Evolutionary conservation across 1,284 basidiomycete genomes (phyloP), one percentile per base, ranked within the genome.

Genomic region (Moesziomyces globuligerus): DNA sequence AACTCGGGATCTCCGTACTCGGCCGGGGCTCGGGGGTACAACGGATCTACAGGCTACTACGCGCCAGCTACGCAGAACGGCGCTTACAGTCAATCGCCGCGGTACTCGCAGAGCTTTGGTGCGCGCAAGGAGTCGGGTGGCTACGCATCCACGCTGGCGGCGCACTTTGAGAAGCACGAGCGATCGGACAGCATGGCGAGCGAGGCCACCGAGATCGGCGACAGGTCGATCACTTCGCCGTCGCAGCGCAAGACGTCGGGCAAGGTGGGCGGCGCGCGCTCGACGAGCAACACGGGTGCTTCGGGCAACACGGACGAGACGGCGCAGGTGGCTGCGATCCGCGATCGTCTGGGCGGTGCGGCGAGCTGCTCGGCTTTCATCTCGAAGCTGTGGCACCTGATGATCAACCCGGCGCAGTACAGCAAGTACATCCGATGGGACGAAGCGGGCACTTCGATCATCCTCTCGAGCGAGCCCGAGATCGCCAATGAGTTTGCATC

Each of bases 311-410:
- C 65, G 24, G 74, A 77, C 52, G 78, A 81, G 62, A 80, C 66
- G 34, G 68, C 69, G 4, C 75, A 80, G 46, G 80, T 81, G 4
- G 73, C 75, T n/a, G 76, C 75, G 23, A 81, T 82, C 52, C 72
- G 80, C 38, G 79, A 82, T 41, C 58, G 78, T 10, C 64, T 81
- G 13, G 79, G 78, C 10, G 80, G 80, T 20, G 78, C 80, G 0
- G 78, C 80, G 21, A 79, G 81, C 65, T 82, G 80, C 61, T 79
- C 78, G 4, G 80, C 80, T 2, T 82, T 82, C 43, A 81, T 82
- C 49, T 76, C 75, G 34, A 82, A 82, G 62, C 71, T 82, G 20
- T 82, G 80, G 80, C 79, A 79, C 51, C 71, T 82, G 15, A 80
- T 82, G 78, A 77, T 76, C 61, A 77, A 78, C 52, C 80, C 80